Base-by-base conservation (phyloP, 1,284 basidiomycete species). In the Melampsora larici-populina region DNA sequence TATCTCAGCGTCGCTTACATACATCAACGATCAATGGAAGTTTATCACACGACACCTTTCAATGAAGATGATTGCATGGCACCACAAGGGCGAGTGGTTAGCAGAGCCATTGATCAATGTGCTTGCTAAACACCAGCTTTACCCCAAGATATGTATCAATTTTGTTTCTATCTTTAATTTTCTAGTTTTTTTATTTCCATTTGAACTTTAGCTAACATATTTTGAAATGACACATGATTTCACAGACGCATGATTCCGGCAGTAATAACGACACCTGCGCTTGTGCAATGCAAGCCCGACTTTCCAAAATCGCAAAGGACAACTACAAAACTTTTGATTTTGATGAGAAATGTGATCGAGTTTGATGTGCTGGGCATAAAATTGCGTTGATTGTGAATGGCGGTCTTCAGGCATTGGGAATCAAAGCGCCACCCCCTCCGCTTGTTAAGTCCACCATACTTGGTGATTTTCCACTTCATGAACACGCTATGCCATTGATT, bases 1-100 rank as follows among this genome's bases (percentile, higher is more conserved):
- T n/a, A n/a, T n/a, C n/a, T n/a, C n/a, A n/a, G n/a, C n/a, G n/a
- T n/a, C n/a, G n/a, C n/a, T n/a, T n/a, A n/a, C n/a, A n/a, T n/a
- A n/a, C n/a, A n/a, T n/a, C n/a, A n/a, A n/a, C n/a, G n/a, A n/a
- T 70, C 15, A 69, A 6, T 69, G 40, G 43, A 26, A 24, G 3
- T 69, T 26, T 69, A 46, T 69, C 0, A 49, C 21, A 49, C 46
- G n/a, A 9, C 67, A 69, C 31, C 46, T 69, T 21, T 43, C 67
- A 1, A 49, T 69, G 11, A 69, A 69, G 43, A 49, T 49, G 21
- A 46, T 69, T 7, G 49, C 26, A 1, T 70, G 68, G 68, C 68
- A 70, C 36, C 68, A 70, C 36, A 70, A 70, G 33, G 68, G 68
- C 8, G 58, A 58, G 48, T 70, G 58, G 18, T 18, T 70, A 15